These are phyloP conservation scores for Bipolaris gigantea DNA, from an alignment of 2,329 filamentous ascomycete genomes.

Conservation along the genomic window DNA sequence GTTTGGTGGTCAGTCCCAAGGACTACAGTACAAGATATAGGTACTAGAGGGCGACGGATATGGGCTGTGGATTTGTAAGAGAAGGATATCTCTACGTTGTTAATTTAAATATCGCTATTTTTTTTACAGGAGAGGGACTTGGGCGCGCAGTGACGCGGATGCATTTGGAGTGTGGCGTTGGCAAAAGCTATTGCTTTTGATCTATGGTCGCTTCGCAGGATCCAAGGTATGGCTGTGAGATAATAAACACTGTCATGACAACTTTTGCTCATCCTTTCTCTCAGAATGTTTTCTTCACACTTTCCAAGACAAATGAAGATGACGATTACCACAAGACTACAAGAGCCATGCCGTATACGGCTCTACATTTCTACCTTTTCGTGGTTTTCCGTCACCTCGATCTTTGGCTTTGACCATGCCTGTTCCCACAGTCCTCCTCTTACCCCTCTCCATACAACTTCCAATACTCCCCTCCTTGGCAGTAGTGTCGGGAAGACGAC, in stretches of 20 bases:
- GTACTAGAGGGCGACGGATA: slow-evolving; percentile 51
- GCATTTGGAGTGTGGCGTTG: neutral
- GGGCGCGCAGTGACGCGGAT: neutral
- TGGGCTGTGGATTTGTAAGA: neutral
- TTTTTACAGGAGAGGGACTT: neutral
- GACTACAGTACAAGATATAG: slow-evolving; percentile 71
- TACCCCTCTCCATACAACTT: slow-evolving; percentile 87
- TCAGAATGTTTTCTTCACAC: neutral
- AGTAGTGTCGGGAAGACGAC: slow-evolving; percentile 91
- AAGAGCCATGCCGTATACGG: neutral
- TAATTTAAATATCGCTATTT: neutral
- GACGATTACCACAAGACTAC: neutral
- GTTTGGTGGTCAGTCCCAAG: slow-evolving; percentile 95
- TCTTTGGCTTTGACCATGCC: neutral
- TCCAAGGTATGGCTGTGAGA: slow-evolving; percentile 13
- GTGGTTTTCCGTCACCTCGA: neutral
- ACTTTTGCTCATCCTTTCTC: slow-evolving; percentile 9
- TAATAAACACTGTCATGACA: neutral
- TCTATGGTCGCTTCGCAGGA: neutral
- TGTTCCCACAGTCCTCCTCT: slow-evolving; percentile 78
- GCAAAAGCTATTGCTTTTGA: neutral
- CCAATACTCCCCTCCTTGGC: slow-evolving; percentile 73
- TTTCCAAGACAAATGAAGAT: neutral
- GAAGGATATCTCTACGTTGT: neutral
- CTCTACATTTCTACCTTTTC: neutral